A percentile compares a stretch with the other conserved stretches of the same genome.
These are phyloP conservation scores for Heracleum sosnowskyi DNA, from an alignment of 129 eudicot genomes.

Conservation along the genomic window DNA sequence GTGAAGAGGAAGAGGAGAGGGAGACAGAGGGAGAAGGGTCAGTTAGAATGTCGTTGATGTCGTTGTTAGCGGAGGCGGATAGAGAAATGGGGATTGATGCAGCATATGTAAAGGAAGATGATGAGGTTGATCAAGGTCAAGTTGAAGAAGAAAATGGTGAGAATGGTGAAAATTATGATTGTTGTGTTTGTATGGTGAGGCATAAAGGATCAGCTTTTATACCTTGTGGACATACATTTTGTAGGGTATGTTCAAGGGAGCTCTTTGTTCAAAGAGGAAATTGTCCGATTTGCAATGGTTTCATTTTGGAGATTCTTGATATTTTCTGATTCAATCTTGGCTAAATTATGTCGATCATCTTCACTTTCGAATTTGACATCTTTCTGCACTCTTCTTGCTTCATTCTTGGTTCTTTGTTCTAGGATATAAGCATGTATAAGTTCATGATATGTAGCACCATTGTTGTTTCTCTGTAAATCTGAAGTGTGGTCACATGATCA, in stretches of 20 bases:
- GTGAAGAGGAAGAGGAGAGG: neutral
- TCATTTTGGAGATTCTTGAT: conserved; percentile 85
- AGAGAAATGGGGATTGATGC: conserved; percentile 52
- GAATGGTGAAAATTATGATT: conserved; percentile 38
- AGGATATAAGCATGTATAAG: neutral
- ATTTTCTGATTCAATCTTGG: conserved; percentile 39
- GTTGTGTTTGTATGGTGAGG: conserved; percentile 91
- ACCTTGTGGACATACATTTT: conserved; percentile 95
- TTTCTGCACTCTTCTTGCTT: neutral
- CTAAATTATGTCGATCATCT: neutral
- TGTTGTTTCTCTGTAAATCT: too few species aligned
- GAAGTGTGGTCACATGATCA: too few species aligned
- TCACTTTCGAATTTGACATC: neutral
- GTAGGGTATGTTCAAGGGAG: conserved; percentile 91
- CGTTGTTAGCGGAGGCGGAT: conserved; percentile 63
- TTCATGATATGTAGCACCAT: neutral
- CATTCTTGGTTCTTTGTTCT: neutral
- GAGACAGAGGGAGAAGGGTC: conserved; percentile 16
- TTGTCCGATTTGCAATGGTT: conserved; percentile 83
- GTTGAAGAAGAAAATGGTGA: conserved; percentile 37
- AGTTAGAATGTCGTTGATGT: conserved; percentile 76
- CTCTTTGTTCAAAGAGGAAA: conserved; percentile 67
- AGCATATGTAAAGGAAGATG: conserved; percentile 19
- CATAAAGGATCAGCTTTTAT: conserved; percentile 88
- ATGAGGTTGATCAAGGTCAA: conserved; percentile 13